phyloP scores from a whole-genome alignment of 1,284 basidiomycete genomes.

The Boletus hoseneyae region DNA sequence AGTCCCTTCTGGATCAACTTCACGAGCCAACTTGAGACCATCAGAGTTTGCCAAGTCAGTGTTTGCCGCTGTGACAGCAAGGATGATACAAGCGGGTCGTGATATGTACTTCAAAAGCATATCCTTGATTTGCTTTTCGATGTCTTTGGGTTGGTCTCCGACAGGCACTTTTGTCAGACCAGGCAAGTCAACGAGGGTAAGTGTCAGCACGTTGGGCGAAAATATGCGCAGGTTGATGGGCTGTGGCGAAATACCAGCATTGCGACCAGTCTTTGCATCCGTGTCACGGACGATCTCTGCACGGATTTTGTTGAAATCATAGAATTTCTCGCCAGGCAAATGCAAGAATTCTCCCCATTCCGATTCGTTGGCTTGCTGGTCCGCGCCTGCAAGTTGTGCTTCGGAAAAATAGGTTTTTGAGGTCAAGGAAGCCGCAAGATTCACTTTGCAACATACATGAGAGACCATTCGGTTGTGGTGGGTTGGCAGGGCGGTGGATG shows the following conservation, averaged over 20 bases:
- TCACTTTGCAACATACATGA: constrained; percentile 31
- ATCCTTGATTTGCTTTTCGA: constrained; percentile 96
- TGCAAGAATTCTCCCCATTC: constrained; percentile 99
- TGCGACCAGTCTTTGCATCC: constrained; percentile 96
- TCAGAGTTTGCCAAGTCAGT: constrained; percentile 98
- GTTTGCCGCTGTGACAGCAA: constrained; percentile 96
- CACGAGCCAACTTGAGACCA: constrained; percentile 93
- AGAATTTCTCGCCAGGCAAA: constrained; percentile 94
- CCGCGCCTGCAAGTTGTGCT: constrained; percentile 49
- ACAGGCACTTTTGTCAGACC: constrained; percentile 97
- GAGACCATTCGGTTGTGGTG: constrained; percentile 47
- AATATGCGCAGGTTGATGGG: constrained; percentile 97
- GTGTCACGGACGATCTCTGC: constrained; percentile 97
- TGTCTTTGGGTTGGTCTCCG: constrained; percentile 96
- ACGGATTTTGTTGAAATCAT: constrained; percentile 95
- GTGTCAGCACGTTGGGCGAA: constrained; percentile 94
- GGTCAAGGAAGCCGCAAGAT: constrained; percentile 4
- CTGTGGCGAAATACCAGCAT: constrained; percentile 92
- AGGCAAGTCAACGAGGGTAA: constrained; percentile 96
- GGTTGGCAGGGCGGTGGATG: constrained; percentile 72
- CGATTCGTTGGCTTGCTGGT: constrained; percentile 78
- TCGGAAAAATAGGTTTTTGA: constrained; percentile 10
- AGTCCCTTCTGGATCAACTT: constrained; percentile 94
- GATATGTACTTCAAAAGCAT: constrained; percentile 97
- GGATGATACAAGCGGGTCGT: constrained; percentile 85